Evolutionary conservation across 2,329 filamentous ascomycete genomes (phyloP).

Genomic region (Sarocladiaceae sp.): DNA sequence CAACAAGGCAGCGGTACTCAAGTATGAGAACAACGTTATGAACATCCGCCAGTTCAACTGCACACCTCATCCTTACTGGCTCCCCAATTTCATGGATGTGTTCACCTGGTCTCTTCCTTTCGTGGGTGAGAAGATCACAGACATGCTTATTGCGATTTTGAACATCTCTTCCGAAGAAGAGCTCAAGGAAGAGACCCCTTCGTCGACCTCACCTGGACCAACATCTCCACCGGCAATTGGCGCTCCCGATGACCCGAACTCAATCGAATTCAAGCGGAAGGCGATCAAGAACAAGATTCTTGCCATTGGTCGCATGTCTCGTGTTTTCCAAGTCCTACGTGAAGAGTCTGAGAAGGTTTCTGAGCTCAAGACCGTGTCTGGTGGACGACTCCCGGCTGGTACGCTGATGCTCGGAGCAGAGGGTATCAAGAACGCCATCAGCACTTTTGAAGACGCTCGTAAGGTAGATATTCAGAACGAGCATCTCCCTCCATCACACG

Average conservation of each 20-base stretch:
- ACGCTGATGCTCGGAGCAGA: conserved; percentile 98
- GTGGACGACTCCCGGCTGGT: conserved; percentile 86
- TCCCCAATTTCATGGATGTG: conserved; percentile 99
- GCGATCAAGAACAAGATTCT: conserved; percentile 99
- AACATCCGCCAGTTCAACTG: conserved; percentile 99
- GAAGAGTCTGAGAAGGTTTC: conserved; percentile 97
- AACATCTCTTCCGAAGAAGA: conserved; percentile 99
- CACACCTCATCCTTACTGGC: conserved; percentile 98
- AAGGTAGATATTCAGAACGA: conserved; percentile 98
- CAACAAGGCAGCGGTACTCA: conserved; percentile 98
- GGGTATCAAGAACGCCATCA: conserved; percentile 98
- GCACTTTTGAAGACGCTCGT: conserved; percentile 90
- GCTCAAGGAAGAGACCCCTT: conserved; percentile 79
- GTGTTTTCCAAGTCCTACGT: conserved; percentile 96
- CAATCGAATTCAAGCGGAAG: conserved; percentile 87
- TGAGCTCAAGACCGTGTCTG: conserved; percentile 94
- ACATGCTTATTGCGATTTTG: conserved; percentile 98
- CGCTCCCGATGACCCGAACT: conserved; percentile 65
- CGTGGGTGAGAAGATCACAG: conserved; percentile 97
- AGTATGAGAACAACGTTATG: conserved; percentile 99
- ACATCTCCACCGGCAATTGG: conserved; percentile 63
- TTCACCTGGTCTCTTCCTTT: conserved; percentile 99
- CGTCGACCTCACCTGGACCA: conserved; percentile 65
- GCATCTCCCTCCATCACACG: conserved; percentile 83
- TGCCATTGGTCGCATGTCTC: conserved; percentile 91